Conservation (phyloP, 768 basidiomycete species). For the Kwoniella dendrophila region DNA sequence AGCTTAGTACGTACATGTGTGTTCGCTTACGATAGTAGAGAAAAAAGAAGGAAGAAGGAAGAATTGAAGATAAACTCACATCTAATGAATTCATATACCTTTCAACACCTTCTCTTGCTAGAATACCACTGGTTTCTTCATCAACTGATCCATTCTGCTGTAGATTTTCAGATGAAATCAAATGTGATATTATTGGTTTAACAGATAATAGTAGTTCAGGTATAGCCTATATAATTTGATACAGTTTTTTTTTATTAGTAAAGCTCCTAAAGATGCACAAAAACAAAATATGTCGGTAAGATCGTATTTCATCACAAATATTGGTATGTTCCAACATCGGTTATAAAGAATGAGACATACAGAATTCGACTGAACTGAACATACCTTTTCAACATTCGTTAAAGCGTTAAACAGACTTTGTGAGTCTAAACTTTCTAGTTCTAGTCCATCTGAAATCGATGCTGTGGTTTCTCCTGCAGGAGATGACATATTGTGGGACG, state of each 20-base stretch:
- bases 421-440: slow-evolving; percentile 38
- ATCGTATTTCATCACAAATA: no score
- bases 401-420: slow-evolving; percentile 41
- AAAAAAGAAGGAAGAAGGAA: neutral
- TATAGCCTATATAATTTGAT: slow-evolving; percentile 27
- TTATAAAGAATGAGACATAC: no score
- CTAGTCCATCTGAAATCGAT: slow-evolving; percentile 26
- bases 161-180: slow-evolving; percentile 7
- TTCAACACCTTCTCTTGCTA: slow-evolving; percentile 34
- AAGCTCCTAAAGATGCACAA: no score
- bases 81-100: slow-evolving; percentile 41
- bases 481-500: slow-evolving; percentile 1
- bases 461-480: slow-evolving; percentile 2
- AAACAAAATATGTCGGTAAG: no score
- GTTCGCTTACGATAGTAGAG: neutral
- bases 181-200: slow-evolving; percentile 44
- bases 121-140: slow-evolving; percentile 30
- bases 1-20: neutral
- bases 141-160: neutral
- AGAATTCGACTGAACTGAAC: neutral
- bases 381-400: slow-evolving; percentile 43
- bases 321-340: no score
- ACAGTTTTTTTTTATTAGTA: no score
- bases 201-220: slow-evolving; percentile 36
- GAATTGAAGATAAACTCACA: slow-evolving; percentile 25